These are phyloP conservation scores for Chaetomiaceae sp. DNA, from an alignment of 2,329 filamentous ascomycete species.

Conservation along the genomic window DNA sequence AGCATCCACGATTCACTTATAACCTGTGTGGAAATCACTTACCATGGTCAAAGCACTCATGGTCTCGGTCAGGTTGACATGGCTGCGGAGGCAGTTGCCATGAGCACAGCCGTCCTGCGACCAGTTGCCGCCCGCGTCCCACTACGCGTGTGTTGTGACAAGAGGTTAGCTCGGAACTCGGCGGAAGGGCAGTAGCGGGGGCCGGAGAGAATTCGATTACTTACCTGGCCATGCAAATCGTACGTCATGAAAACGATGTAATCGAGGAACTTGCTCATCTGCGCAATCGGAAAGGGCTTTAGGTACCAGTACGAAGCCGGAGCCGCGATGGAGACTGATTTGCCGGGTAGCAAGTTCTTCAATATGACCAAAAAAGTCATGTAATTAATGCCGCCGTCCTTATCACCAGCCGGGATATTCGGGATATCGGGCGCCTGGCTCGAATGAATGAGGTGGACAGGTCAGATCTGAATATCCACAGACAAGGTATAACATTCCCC, in stretches of 20 bases:
- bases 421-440: neutral
- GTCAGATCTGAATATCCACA: no score
- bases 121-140: conserved; percentile 23
- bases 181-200: no score
- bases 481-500: neutral
- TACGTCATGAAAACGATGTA: conserved; percentile 28
- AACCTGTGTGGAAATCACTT: neutral
- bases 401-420: conserved; percentile 13
- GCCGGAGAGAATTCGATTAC: no score
- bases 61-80: conserved; percentile 12
- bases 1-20: neutral
- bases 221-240: conserved; percentile 24
- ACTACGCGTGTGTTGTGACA: neutral
- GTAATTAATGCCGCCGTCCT: conserved; percentile 29
- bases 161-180: no score
- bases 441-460: no score
- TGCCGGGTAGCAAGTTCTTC: conserved; percentile 7
- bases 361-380: conserved; percentile 26
- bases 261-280: conserved; percentile 11
- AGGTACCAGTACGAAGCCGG: conserved; percentile 19
- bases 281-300: conserved; percentile 18
- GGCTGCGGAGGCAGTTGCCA: conserved; percentile 6
- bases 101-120: conserved; percentile 22
- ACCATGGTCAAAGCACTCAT: neutral
- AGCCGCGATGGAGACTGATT: conserved; percentile 18